Percentiles rank a stretch among this genome's conserved stretches.
Evolutionary conservation across 257 asterid genomes (phyloP).

Genomic region (Solanum piurae): DNA sequence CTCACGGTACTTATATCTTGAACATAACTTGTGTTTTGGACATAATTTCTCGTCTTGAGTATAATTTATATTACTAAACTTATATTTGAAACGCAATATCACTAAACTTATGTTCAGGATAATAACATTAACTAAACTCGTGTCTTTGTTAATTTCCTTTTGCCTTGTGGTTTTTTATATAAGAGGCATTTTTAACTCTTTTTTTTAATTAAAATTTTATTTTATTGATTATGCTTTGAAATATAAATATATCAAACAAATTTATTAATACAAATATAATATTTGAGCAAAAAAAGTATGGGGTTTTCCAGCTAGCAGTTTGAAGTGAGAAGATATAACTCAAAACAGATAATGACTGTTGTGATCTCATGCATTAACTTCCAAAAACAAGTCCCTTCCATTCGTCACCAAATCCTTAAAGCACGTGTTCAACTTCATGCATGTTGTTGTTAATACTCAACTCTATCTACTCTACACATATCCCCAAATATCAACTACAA

Average conservation of each 20-base stretch:
- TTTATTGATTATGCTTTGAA: too few species aligned
- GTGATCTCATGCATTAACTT: not conserved
- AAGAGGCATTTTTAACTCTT: not conserved
- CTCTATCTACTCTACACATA: not conserved
- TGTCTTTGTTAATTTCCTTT: not conserved
- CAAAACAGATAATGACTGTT: not conserved
- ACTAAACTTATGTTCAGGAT: not conserved
- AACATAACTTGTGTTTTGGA: not conserved
- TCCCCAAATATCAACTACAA: not conserved
- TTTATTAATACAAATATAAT: too few species aligned
- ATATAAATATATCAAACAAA: too few species aligned
- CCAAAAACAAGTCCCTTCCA: not conserved
- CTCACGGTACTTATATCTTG: too few species aligned
- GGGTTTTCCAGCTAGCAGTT: not conserved
- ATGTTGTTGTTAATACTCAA: not conserved
- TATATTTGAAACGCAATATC: not conserved
- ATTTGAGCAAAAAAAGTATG: not conserved
- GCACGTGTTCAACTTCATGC: constrained; percentile 3
- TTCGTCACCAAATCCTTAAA: not conserved
- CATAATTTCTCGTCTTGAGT: not conserved
- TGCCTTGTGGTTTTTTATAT: not conserved
- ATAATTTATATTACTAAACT: too few species aligned
- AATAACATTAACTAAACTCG: too few species aligned
- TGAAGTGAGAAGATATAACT: not conserved
- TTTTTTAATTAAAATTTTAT: too few species aligned